Conservation (phyloP, 805 yeast genomes). For the Metschnikowia shivogae region DNA sequence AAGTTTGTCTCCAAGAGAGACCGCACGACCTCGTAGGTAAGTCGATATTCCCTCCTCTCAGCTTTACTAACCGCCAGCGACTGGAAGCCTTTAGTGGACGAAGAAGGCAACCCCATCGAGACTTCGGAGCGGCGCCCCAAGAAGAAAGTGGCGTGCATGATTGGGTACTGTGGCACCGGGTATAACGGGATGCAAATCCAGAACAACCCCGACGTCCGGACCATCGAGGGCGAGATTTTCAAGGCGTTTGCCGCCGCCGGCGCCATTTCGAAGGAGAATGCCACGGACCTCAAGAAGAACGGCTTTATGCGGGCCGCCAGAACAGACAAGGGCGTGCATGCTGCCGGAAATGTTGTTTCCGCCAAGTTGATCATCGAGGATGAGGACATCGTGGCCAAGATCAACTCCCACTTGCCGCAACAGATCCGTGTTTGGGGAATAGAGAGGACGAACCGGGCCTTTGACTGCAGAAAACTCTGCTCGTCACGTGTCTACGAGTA, state of each 20-base stretch:
- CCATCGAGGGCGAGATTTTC: conserved; percentile 88
- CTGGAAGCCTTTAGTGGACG: conserved; percentile 49
- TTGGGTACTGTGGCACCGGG: conserved; percentile 96
- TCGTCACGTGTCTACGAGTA: conserved; percentile 95
- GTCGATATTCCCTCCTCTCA: conserved; percentile 26
- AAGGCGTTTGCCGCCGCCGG: conserved; percentile 82
- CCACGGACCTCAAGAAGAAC: conserved; percentile 81
- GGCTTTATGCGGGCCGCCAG: conserved; percentile 86
- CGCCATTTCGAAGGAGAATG: conserved; percentile 80
- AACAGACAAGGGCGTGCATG: conserved; percentile 96
- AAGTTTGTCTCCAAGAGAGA: conserved; percentile 21
- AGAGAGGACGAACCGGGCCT: conserved; percentile 81
- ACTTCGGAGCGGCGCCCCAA: conserved; percentile 70
- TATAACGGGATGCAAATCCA: conserved; percentile 91
- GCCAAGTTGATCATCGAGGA: conserved; percentile 83
- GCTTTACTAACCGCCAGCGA: conserved; percentile 22
- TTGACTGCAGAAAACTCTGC: conserved; percentile 94
- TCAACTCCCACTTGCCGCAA: conserved; percentile 74
- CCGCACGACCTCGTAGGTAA: conserved; percentile 54
- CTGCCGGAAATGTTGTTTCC: conserved; percentile 90
- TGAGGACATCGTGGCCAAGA: conserved; percentile 62
- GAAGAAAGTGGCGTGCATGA: conserved; percentile 81
- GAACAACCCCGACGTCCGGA: conserved; percentile 74
- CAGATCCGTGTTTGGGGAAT: conserved; percentile 92
- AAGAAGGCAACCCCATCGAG: conserved; percentile 56